Base-by-base conservation (phyloP, 768 basidiomycete species). In the Suillus americanus region DNA sequence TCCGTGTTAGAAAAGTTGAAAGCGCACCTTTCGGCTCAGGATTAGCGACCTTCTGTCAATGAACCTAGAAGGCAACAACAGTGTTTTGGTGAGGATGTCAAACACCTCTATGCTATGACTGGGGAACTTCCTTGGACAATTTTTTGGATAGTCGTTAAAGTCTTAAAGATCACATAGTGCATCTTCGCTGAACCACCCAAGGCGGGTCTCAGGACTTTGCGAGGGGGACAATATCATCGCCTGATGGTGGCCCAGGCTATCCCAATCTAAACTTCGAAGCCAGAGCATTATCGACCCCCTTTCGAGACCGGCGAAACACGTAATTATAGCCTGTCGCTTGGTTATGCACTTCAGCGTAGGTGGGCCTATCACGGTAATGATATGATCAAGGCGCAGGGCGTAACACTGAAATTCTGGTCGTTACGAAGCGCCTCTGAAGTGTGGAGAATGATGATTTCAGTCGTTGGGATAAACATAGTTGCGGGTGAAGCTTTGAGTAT, bases 21-120 rank as follows among this genome's bases (percentile, higher is more conserved):
- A 74, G 2, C 9, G 38, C 37, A 1, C 45, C 59, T 10, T 25
- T 62, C 10, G 51, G 45, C 5, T 67, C 70, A 33, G 20, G n/a
- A n/a, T 62, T 62, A 9, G 55, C 50, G 9, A 12, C 40, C 7
- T 37, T n/a, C 18, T 71, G 64, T 46, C 1, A 5, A 10, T 74
- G 68, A 40, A 60, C 68, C 70, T 73, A 60, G 1, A 10, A 43
- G 25, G 2, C 30, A 30, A 30, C 30, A 30, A 30, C 30, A n/a
- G n/a, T n/a, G n/a, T n/a, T n/a, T n/a, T n/a, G n/a, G n/a, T 25
- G 51, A 73, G 30, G 7, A 68, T 62, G 0, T 66, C 62, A 13
- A 64, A 65, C 1, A 73, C 64, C 20, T 53, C 5, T 3, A 33
- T 63, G 10, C 71, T 73, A 43, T 75, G 60, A 63, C 67, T 70